Conservation (phyloP, 2,329 filamentous ascomycete genomes). For the Venturia aucupariae region DNA sequence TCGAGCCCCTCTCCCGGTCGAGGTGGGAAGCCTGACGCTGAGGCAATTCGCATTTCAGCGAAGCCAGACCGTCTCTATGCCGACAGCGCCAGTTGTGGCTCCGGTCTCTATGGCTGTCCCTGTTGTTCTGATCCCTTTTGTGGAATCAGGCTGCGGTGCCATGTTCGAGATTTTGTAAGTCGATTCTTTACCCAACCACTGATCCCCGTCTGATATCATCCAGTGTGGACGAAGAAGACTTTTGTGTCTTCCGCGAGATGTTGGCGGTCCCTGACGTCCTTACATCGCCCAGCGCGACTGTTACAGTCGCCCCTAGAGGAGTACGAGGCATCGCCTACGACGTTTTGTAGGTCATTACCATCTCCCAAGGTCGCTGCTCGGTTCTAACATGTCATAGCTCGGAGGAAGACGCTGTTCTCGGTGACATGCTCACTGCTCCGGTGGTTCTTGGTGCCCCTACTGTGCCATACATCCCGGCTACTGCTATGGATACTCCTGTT, state of each 20-base stretch:
- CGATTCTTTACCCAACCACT: rapidly evolving
- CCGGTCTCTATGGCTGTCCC: neutral
- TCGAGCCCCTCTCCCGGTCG: neutral
- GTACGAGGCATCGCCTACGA: no score
- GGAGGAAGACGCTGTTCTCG: no score
- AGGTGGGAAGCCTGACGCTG: neutral
- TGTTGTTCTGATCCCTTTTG: neutral
- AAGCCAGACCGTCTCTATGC: no score
- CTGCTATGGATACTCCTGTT: no score
- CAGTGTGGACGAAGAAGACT: neutral
- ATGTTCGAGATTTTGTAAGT: neutral
- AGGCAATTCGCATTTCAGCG: neutral
- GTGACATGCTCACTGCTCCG: no score
- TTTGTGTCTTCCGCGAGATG: neutral
- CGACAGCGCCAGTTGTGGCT: neutral
- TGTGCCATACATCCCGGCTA: no score
- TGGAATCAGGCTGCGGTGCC: neutral
- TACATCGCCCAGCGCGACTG: neutral
- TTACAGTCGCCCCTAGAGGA: no score
- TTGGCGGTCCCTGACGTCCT: neutral
- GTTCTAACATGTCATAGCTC: no score
- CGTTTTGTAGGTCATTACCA: no score
- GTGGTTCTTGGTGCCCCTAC: no score
- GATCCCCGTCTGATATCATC: neutral
- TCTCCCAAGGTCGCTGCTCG: no score